Conservation (phyloP, 352 stramenopile genomes). For the Phytophthora agathidicida region DNA sequence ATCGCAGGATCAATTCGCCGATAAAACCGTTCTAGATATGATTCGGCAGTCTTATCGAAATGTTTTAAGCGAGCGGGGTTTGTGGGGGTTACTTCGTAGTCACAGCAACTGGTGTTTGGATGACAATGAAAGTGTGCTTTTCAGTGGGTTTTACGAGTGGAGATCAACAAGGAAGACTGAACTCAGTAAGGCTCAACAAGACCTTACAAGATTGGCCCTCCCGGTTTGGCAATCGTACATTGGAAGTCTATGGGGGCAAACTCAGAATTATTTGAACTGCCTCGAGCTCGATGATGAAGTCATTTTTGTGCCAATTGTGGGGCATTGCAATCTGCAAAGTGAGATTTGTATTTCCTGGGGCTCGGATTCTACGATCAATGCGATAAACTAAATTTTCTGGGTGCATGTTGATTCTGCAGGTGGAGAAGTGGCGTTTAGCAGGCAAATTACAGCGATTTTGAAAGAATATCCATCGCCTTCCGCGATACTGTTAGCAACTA, state of each 20-base stretch:
- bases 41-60: constrained; percentile 22
- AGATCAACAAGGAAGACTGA: neutral
- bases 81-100: constrained; percentile 20
- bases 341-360: constrained; percentile 18
- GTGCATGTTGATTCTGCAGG: neutral
- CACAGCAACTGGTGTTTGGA: constrained; percentile 27
- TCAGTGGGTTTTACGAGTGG: constrained; percentile 12
- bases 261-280: neutral
- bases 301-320: constrained; percentile 13
- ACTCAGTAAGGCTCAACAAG: neutral
- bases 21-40: constrained; percentile 19
- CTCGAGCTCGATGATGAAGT: constrained; percentile 11
- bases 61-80: constrained; percentile 1
- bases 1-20: neutral
- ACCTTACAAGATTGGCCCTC: constrained; percentile 3
- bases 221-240: constrained; percentile 27
- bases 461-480: constrained; percentile 13
- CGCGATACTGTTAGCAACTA: constrained; percentile 14
- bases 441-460: constrained; percentile 4
- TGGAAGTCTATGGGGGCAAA: constrained; percentile 7
- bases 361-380: too few species aligned
- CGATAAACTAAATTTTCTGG: neutral
- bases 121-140: constrained; percentile 18
- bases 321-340: constrained; percentile 3
- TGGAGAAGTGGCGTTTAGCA: constrained; percentile 1